Conservation (phyloP, 441 rosid genomes). For the Erysimum pusillum region DNA sequence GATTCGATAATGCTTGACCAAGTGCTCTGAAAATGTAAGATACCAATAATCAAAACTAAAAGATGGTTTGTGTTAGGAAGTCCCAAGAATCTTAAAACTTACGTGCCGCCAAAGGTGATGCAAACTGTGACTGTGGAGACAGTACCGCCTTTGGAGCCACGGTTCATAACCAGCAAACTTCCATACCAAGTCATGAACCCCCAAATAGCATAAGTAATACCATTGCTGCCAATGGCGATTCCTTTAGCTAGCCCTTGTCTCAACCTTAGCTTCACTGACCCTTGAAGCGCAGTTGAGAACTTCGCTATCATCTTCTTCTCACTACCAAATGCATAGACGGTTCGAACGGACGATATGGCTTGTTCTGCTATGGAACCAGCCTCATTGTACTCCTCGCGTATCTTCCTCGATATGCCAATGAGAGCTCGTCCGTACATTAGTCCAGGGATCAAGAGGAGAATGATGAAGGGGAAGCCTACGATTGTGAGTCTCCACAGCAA, state of each 20-base stretch:
- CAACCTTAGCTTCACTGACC: constrained; percentile 67
- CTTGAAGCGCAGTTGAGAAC: constrained; percentile 66
- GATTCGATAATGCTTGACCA: constrained; percentile 68
- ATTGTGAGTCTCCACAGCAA: constrained; percentile 71
- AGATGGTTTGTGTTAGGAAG: not conserved
- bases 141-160: constrained; percentile 74
- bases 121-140: constrained; percentile 53
- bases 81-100: constrained; percentile 43
- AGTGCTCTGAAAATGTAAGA: constrained; percentile 54
- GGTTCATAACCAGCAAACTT: constrained; percentile 61
- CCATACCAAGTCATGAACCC: constrained; percentile 61
- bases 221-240: constrained; percentile 74
- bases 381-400: constrained; percentile 67
- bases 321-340: constrained; percentile 74
- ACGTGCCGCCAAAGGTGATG: constrained; percentile 69
- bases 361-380: constrained; percentile 77
- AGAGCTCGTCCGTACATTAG: constrained; percentile 66
- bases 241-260: constrained; percentile 80
- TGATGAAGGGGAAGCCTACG: constrained; percentile 65
- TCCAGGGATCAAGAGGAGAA: constrained; percentile 71
- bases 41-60: not conserved
- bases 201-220: constrained; percentile 72
- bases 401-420: constrained; percentile 62
- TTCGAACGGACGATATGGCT: constrained; percentile 68
- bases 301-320: constrained; percentile 57